Conservation (phyloP, 352 stramenopile genomes). For the Thraustotheca clavata region DNA sequence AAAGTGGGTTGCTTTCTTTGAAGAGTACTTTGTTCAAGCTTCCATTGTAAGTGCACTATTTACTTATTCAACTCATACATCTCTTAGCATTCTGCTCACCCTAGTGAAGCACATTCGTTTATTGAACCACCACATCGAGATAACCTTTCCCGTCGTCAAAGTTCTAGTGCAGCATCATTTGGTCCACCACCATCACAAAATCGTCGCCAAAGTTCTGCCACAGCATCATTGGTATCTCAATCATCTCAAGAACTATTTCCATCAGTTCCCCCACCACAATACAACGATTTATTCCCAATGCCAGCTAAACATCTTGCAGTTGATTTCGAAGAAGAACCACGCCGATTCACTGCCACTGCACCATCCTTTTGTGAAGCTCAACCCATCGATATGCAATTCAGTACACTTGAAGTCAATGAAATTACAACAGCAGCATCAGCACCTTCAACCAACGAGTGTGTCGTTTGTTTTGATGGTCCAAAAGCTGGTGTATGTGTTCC, state of each 20-base stretch:
- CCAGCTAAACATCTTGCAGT: not conserved
- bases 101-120: not conserved
- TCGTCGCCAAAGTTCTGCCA: not conserved
- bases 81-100: not conserved
- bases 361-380: not conserved
- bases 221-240: not conserved
- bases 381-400: not conserved
- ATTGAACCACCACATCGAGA: not conserved
- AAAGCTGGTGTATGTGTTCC: constrained; percentile 71
- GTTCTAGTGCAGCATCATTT: not conserved
- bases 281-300: constrained; percentile 14
- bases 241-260: not conserved
- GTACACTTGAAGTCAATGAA: not conserved
- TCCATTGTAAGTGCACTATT: not conserved
- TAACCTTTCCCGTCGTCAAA: not conserved
- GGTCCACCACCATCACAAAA: not conserved
- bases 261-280: not conserved
- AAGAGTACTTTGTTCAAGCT: constrained; percentile 1
- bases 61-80: not conserved
- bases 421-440: not conserved
- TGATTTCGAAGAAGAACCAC: not conserved
- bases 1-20: constrained; percentile 16
- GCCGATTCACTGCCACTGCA: not conserved
- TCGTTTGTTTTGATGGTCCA: constrained; percentile 77
- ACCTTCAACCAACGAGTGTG: constrained; percentile 35